Percentiles rank a stretch among this genome's conserved stretches.
phyloP scores from a whole-genome alignment of 495 filamentous ascomycete genomes.

The Amphirosellinia nigrospora region DNA sequence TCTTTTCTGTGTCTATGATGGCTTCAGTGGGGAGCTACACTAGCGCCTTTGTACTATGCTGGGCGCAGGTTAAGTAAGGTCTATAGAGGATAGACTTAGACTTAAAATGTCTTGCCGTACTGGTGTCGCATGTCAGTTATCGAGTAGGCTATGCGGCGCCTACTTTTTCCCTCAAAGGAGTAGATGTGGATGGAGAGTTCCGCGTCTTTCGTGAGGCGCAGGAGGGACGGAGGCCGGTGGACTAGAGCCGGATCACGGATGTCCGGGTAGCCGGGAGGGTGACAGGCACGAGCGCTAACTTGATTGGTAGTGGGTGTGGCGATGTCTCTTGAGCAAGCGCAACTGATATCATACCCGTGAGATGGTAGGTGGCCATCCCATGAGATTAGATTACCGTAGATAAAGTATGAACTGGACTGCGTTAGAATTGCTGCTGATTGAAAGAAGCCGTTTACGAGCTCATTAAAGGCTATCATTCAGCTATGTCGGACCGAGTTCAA shows the following conservation, averaged over 20 bases:
- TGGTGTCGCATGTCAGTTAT: background rate
- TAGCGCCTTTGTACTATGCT: no score
- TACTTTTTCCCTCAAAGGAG: no score
- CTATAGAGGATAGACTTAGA: background rate
- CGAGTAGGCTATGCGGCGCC: no score
- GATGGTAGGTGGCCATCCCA: background rate
- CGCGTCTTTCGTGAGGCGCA: background rate
- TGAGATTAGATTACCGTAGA: background rate
- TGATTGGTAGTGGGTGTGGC: conserved; percentile 18
- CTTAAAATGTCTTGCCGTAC: background rate
- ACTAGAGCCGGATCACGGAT: conserved; percentile 9
- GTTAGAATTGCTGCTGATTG: background rate
- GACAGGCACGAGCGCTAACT: background rate
- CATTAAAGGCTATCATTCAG: background rate
- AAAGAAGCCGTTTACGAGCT: background rate
- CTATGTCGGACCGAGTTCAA: background rate
- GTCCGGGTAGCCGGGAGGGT: conserved; percentile 15
- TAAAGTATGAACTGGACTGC: background rate
- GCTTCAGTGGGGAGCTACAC: background rate
- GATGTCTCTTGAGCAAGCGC: background rate
- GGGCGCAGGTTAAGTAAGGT: no score
- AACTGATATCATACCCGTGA: background rate
- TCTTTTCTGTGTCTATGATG: background rate
- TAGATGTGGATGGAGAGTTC: no score
- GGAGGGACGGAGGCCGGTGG: background rate